Evolutionary conservation across 2,329 filamentous ascomycete species (phyloP), one percentile per base, ranked within the genome.

Genomic region (Stachybotrys chlorohalonatus): DNA sequence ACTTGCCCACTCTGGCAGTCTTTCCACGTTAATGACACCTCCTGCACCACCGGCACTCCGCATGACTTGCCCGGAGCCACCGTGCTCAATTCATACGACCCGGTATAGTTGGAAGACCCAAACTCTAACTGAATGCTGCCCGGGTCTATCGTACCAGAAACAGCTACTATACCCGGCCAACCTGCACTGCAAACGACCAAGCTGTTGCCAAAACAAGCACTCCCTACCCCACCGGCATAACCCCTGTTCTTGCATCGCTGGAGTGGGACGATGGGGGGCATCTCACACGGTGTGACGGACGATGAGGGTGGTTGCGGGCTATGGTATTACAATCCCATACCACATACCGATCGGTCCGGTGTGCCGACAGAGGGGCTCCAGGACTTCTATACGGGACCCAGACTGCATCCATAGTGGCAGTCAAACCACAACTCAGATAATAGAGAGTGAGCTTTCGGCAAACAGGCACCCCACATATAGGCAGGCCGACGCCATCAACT

Each of bases 391-490:
- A 47, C 57, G 0, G 75, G 74, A 1, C 57, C 67, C 0, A 56
- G 63, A 1, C 66, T 83, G 0, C 63, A 70, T 8, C 68, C 70
- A 0, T 67, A 75, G 16, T 83, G 79, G 78, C 79, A 83, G 62
- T 84, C 79, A 79, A 84, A 83, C 62, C 80, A 83, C 60, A 83
- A 83, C 62, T 80, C 81, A 0, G 78, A 83, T 57, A 72, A 67
- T 13, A 66, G 62, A 4, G 75, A 73, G 31, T 83, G 67, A 63
- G 63, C 63, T 11, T 68, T 80, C 7, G 63, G 70, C 31, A 16
- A 49, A 3, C 56, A 52, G 11, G 61, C 57, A 57, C 7, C 62
- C 63, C 13, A 46, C 51, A 2, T 54, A 54, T 52, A 49, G 50
- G 13, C 13, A 6, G 8, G 11, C 46, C 13, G 79, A 59, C 15